phyloP scores from a whole-genome alignment of 176 grass and related monocot species.

The Musa troglodytarum region DNA sequence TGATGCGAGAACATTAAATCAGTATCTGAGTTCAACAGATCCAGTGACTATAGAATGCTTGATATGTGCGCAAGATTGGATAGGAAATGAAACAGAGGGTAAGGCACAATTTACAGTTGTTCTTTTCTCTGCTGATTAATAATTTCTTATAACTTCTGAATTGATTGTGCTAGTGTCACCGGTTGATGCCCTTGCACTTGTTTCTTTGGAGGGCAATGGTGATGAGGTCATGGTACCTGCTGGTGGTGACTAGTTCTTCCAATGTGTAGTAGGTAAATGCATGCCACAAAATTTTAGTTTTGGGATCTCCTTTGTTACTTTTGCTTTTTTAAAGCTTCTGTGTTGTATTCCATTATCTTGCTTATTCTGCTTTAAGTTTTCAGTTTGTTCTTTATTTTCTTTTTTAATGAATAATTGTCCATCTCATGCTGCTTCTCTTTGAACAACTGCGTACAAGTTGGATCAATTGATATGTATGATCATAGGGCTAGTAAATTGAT shows the following conservation, averaged over 20 bases:
- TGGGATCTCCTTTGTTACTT: too few species aligned
- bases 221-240: conserved; percentile 17
- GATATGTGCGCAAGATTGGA: conserved; percentile 92
- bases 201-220: conserved; percentile 13
- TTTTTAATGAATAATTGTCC: too few species aligned
- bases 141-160: background rate
- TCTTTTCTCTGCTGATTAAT: background rate
- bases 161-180: background rate
- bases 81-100: conserved; percentile 69
- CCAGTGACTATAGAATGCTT: conserved; percentile 62
- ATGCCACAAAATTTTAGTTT: too few species aligned
- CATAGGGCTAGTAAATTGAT: too few species aligned
- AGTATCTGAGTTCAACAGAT: conserved; percentile 85
- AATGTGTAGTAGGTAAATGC: background rate
- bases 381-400: too few species aligned
- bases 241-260: conserved; percentile 6
- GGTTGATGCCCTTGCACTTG: conserved; percentile 1
- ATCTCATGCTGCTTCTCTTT: too few species aligned
- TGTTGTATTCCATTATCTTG: too few species aligned
- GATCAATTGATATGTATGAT: too few species aligned
- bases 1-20: conserved; percentile 74
- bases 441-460: too few species aligned
- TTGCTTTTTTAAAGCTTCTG: too few species aligned
- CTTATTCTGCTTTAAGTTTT: too few species aligned
- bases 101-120: background rate